These are phyloP conservation scores for Phytophthora cryptogea DNA, from an alignment of 352 stramenopile species.

Conservation along the genomic window DNA sequence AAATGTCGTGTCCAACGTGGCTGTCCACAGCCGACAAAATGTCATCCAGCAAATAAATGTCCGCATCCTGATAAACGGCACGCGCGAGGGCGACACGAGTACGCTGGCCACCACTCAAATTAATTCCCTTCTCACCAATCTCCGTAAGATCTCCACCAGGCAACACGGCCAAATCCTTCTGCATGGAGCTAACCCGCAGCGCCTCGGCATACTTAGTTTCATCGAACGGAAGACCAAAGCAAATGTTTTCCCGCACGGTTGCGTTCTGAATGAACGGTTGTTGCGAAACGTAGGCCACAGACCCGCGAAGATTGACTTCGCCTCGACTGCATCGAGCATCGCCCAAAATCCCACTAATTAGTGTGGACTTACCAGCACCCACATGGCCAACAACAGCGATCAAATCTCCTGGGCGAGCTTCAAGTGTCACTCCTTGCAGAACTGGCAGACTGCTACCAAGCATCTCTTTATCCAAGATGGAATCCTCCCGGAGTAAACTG, in stretches of 20 bases:
- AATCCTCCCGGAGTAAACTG: slow-evolving; percentile 34
- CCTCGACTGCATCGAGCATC: slow-evolving; percentile 58
- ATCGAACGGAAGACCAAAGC: slow-evolving; percentile 91
- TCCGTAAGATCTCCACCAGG: slow-evolving; percentile 92
- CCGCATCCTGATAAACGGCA: slow-evolving; percentile 78
- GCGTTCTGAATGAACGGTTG: slow-evolving; percentile 98
- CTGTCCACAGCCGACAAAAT: slow-evolving; percentile 94
- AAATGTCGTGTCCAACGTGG: slow-evolving; percentile 94
- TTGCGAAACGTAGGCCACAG: slow-evolving; percentile 94
- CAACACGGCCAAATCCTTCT: slow-evolving; percentile 59
- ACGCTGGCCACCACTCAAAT: slow-evolving; percentile 94
- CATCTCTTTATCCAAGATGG: slow-evolving; percentile 31
- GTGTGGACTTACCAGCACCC: slow-evolving; percentile 72
- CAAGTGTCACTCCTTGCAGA: slow-evolving; percentile 66
- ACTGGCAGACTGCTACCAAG: slow-evolving; percentile 28
- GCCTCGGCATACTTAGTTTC: slow-evolving; percentile 60
- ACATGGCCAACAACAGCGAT: slow-evolving; percentile 68
- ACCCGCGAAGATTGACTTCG: slow-evolving; percentile 75
- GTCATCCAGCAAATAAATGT: slow-evolving; percentile 95
- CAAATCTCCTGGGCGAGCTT: slow-evolving; percentile 62
- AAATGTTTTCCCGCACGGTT: slow-evolving; percentile 96
- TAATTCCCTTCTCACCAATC: slow-evolving; percentile 97
- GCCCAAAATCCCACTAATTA: slow-evolving; percentile 65
- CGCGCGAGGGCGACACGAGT: slow-evolving; percentile 80
- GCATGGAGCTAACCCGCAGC: slow-evolving; percentile 52